phyloP scores from a whole-genome alignment of 2,329 filamentous ascomycete species.

The Coleophoma cylindrospora region DNA sequence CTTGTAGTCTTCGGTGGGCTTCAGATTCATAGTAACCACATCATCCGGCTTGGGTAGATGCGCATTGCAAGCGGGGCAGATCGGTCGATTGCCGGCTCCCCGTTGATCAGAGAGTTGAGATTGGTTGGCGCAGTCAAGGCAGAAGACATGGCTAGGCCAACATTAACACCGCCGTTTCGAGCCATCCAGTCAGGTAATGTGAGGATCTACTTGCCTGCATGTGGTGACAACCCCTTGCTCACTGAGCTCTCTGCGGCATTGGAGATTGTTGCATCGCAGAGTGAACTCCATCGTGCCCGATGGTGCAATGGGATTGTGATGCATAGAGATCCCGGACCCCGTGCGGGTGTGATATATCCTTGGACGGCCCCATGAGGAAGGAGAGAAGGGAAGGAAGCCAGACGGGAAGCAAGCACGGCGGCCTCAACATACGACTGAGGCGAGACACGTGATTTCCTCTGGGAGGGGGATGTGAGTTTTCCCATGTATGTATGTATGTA shows the following conservation, averaged over 20 bases:
- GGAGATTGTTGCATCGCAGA: constrained; percentile 75
- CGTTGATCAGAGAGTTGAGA: constrained; percentile 50
- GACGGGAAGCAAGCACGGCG: too few species aligned
- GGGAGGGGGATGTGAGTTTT: too few species aligned
- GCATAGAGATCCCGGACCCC: too few species aligned
- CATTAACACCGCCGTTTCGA: too few species aligned
- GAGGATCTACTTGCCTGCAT: constrained; percentile 59
- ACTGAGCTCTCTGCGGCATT: constrained; percentile 65
- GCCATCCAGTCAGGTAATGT: constrained; percentile 1
- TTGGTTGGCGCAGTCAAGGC: constrained; percentile 64
- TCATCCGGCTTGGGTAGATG: constrained; percentile 68
- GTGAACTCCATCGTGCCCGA: constrained; percentile 61
- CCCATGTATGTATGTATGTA: too few species aligned
- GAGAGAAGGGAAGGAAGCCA: too few species aligned
- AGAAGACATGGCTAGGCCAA: constrained; percentile 72
- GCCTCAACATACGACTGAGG: too few species aligned
- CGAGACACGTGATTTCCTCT: too few species aligned
- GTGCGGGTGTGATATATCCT: too few species aligned
- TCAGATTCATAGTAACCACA: constrained; percentile 65
- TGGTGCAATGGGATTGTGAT: neutral
- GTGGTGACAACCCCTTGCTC: constrained; percentile 79
- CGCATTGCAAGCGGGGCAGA: constrained; percentile 73
- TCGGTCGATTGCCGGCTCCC: constrained; percentile 41
- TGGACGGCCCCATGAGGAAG: too few species aligned
- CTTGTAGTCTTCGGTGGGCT: constrained; percentile 85